Base-by-base conservation (phyloP, 257 asterid genomes). In the Sherardia arvensis region DNA sequence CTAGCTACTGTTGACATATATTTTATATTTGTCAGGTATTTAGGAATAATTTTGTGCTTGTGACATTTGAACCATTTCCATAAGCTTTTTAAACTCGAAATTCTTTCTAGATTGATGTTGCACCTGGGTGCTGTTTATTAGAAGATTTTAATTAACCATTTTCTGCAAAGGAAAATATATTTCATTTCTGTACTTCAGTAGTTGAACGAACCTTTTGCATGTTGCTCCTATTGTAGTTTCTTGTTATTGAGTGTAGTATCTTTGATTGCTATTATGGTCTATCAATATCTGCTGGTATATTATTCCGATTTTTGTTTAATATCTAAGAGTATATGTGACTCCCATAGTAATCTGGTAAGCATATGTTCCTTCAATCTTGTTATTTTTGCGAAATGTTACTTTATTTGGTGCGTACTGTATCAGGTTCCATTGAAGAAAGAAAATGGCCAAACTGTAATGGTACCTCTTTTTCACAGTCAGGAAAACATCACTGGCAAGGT, bases 401-500 rank as follows among this genome's bases (percentile, higher is more conserved):
- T 14, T 40, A 27, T 57, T 26, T 55, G 47, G n/a, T 30, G 47
- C 15, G 10, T 51, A 14, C 23, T 59, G 32, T 47, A 29, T 54
- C 71, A 81, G 86, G 81, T 81, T 32, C 80, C 80, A 0, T 17
- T 68, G 67, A 81, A 81, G 81, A 81, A 81, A 74, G 84, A 78
- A 72, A 78, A 76, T 75, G 81, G 83, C 66, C 79, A 78, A 49
- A 76, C 81, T 1, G 59, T 73, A 53, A 75, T 81, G 83, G 86
- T 70, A 21, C 86, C 86, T 20, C 86, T 81, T 57, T 78, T 81
- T 68, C 86, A 78, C 53, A 81, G 86, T 61, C 81, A 76, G 65
- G 86, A 81, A 73, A 81, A 81, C 70, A 75, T 81, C 29, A 22
- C 72, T 62, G 86, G 86, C 55, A 76, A 81, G 86, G 86, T 81